phyloP scores from a whole-genome alignment of 495 filamentous ascomycete genomes.

The Aspergillus bertholletiae region DNA sequence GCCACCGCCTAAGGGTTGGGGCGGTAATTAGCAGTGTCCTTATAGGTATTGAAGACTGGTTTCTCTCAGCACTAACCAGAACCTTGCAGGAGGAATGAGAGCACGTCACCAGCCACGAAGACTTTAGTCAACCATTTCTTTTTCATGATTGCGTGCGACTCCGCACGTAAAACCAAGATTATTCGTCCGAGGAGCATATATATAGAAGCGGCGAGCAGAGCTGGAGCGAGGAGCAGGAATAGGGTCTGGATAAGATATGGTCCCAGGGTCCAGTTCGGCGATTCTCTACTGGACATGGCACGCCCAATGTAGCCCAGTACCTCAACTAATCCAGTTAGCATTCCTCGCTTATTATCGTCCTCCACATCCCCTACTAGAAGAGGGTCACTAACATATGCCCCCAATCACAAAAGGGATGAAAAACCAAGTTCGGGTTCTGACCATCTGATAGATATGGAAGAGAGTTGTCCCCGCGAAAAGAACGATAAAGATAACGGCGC shows the following conservation, averaged over 20 bases:
- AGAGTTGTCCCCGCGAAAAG: slow-evolving; percentile 45
- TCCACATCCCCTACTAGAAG: background rate
- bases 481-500: slow-evolving; percentile 42
- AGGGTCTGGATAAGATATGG: slow-evolving; percentile 28
- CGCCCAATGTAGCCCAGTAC: slow-evolving; percentile 50
- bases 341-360: background rate
- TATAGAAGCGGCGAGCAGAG: slow-evolving; percentile 46
- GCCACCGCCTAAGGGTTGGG: slow-evolving; percentile 2
- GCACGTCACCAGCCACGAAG: slow-evolving; percentile 19
- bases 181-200: slow-evolving; percentile 52
- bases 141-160: slow-evolving; percentile 15
- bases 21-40: background rate
- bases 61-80: slow-evolving; percentile 2
- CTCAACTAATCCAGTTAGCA: slow-evolving; percentile 36
- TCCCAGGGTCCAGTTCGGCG: slow-evolving; percentile 11
- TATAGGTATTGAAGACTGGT: background rate
- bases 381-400: slow-evolving; percentile 43
- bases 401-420: slow-evolving; percentile 56
- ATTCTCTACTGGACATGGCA: slow-evolving; percentile 21
- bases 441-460: slow-evolving; percentile 44
- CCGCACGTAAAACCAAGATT: slow-evolving; percentile 36
- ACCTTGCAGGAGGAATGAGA: slow-evolving; percentile 15
- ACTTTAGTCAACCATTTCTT: slow-evolving; percentile 16
- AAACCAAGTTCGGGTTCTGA: slow-evolving; percentile 52
- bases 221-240: slow-evolving; percentile 35